Evolutionary conservation across 441 rosid species (phyloP), one percentile per base, ranked within the genome.

Genomic region (Populus hybrid): DNA sequence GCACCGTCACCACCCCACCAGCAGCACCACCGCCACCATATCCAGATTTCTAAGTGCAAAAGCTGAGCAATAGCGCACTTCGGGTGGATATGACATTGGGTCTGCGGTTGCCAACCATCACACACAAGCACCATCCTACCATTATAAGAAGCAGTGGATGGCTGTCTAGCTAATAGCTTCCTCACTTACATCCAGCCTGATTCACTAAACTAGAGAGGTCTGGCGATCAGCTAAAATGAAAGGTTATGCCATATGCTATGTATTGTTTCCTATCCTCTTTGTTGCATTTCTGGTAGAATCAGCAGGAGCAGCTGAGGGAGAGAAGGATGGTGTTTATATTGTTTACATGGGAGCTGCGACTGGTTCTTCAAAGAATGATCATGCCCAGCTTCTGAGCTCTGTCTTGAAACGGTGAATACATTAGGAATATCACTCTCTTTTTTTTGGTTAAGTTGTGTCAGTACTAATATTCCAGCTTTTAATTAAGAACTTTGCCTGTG

Each of bases 321-420:
- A 33, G 14, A 78, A 77, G 64, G 84, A 86, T 53, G 88, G 85
- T 21, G 81, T 94, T 78, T 92, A 90, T 81, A 89, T 91, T 16
- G 94, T 94, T 64, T 94, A 94, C 79, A 86, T 90, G 98, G 97
- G 97, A 64, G 84, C 92, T 24, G 87, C 89, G 1, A 72, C 90
- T 68, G 91, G 83, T 76, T 82, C 86, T 70, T 66, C 78, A 7
- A 68, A 82, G 36, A 78, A 82, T 7, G 69, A 83, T 35, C 87
- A 78, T 28, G 82, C 90, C 63, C 90, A 87, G 72, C 87, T 92
- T 79, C 86, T 94, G 20, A 81, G 65, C 78, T 90, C 93, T 36
- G 68, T 90, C 53, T 63, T 88, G 20, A 84, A 86, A 78, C 56
- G 90, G 97, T 88, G 61, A 81, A 45, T 75, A 45, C 20, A 77